Base-by-base conservation (phyloP, 2,329 filamentous ascomycete genomes). In the Penicillium sp. region DNA sequence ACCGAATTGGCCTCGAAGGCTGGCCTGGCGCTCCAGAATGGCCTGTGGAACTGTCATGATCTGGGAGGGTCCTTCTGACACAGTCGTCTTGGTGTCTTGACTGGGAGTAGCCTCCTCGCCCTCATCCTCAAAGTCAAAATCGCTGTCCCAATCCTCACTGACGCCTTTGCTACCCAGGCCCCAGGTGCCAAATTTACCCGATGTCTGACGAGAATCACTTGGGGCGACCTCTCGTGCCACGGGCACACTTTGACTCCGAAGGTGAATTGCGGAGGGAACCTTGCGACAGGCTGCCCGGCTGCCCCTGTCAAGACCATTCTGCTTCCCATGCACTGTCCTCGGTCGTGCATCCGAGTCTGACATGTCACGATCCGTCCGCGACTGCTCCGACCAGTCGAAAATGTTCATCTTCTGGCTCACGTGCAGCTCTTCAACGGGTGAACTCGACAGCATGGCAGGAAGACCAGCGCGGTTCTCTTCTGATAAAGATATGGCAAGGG, bases 71-170 rank as follows among this genome's bases (percentile, higher is more conserved):
- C 37, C 50, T 37, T 61, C 59, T 9, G 62, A 60, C 47, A 66
- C 66, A 39, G 49, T 59, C n/a, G 66, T 58, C 29, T 68, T 65
- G 33, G 63, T 60, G 76, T 70, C 78, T 79, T 84, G 72, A 48
- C 69, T 71, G 46, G 77, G 72, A 23, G 75, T 51, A 25, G 59
- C 67, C 25, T 82, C 80, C 26, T 79, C 75, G 13, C 76, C 69
- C 48, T 86, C 83, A 27, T 83, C 83, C 23, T 83, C 83, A 69
- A 88, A 88, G 55, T 88, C 85, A 65, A 88, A 88, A 66, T 88
- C 86, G 53, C 85, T 85, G 65, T 88, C 86, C 86, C 86, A 88
- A 67, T 88, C 86, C 68, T 88, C 86, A 25, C 83, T 88, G 23
- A 86, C 84, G 47, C 82, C 85, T 67, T 88, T 88, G 69, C 81